Evolutionary conservation across 176 grass and related monocot genomes (phyloP).

Genomic region (Hsuehochloa calcarea): DNA sequence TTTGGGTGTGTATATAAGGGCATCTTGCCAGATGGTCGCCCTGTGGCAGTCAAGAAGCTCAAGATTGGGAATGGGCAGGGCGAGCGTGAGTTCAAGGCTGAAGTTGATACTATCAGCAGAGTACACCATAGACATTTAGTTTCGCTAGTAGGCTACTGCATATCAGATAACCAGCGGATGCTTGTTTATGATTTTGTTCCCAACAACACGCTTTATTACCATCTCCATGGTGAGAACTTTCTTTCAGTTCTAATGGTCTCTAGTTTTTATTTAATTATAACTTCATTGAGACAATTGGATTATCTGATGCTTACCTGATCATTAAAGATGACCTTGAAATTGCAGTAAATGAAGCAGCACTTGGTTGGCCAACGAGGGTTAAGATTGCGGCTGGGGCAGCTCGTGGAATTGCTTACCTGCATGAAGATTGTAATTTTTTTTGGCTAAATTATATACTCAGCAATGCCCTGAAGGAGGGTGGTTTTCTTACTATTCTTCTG

Average conservation of each 20-base stretch:
- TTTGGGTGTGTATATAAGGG: conserved; percentile 76
- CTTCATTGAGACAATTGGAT: not conserved
- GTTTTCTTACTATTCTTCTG: conserved; percentile 33
- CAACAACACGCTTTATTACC: conserved; percentile 76
- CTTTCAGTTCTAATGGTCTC: not conserved
- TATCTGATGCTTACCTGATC: conserved; percentile 16
- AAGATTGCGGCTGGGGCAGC: conserved; percentile 95
- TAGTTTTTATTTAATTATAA: not conserved
- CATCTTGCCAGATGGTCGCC: conserved; percentile 57
- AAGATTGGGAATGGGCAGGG: conserved; percentile 68
- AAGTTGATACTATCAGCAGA: conserved; percentile 84
- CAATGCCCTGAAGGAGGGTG: not conserved
- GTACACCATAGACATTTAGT: conserved; percentile 83
- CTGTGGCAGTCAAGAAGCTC: conserved; percentile 81
- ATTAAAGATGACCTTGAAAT: conserved; percentile 33
- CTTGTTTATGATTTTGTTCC: conserved; percentile 89
- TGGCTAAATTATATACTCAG: not conserved
- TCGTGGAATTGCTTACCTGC: conserved; percentile 94
- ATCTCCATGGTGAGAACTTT: conserved; percentile 63
- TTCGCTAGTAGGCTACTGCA: conserved; percentile 78
- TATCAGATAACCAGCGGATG: conserved; percentile 54
- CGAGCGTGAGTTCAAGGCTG: conserved; percentile 72
- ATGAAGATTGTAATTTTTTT: conserved; percentile 90
- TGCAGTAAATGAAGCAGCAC: conserved; percentile 64
- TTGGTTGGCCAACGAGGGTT: conserved; percentile 87